phyloP scores from a whole-genome alignment of 805 yeast genomes.

The Zygosaccharomyces siamensis region DNA sequence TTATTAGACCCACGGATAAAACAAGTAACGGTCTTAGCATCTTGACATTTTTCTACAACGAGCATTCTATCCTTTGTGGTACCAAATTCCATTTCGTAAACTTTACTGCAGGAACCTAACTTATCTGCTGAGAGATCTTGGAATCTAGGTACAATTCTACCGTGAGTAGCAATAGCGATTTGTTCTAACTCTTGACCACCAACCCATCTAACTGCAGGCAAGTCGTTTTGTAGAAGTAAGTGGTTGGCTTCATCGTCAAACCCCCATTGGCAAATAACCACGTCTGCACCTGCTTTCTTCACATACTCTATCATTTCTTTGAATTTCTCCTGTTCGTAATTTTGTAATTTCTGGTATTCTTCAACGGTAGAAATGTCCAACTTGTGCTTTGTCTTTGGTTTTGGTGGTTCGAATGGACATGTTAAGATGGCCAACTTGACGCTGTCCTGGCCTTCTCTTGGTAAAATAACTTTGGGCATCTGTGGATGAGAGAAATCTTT shows the following conservation, averaged over 20 bases:
- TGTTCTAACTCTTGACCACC: slow-evolving; percentile 96
- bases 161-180: slow-evolving; percentile 95
- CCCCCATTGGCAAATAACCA: slow-evolving; percentile 99
- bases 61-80: slow-evolving; percentile 96
- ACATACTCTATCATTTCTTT: slow-evolving; percentile 83
- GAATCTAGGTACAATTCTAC: slow-evolving; percentile 94
- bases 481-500: slow-evolving; percentile 98
- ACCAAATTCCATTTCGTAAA: slow-evolving; percentile 88
- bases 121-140: slow-evolving; percentile 81
- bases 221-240: slow-evolving; percentile 74
- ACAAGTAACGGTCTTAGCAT: slow-evolving; percentile 85
- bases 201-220: slow-evolving; percentile 98
- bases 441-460: slow-evolving; percentile 41
- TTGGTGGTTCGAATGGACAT: slow-evolving; percentile 99
- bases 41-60: slow-evolving; percentile 84
- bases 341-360: slow-evolving; percentile 86
- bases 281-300: slow-evolving; percentile 87
- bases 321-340: slow-evolving; percentile 87
- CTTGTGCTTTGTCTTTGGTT: slow-evolving; percentile 98
- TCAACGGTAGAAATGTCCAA: slow-evolving; percentile 89
- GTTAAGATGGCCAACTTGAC: slow-evolving; percentile 92
- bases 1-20: slow-evolving; percentile 93
- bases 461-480: slow-evolving; percentile 72
- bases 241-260: slow-evolving; percentile 98
- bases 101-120: slow-evolving; percentile 81